Percentiles rank a stretch among this genome's conserved stretches.
Conservation (phyloP, 2,329 filamentous ascomycete species). For the Diaporthe sp. region DNA sequence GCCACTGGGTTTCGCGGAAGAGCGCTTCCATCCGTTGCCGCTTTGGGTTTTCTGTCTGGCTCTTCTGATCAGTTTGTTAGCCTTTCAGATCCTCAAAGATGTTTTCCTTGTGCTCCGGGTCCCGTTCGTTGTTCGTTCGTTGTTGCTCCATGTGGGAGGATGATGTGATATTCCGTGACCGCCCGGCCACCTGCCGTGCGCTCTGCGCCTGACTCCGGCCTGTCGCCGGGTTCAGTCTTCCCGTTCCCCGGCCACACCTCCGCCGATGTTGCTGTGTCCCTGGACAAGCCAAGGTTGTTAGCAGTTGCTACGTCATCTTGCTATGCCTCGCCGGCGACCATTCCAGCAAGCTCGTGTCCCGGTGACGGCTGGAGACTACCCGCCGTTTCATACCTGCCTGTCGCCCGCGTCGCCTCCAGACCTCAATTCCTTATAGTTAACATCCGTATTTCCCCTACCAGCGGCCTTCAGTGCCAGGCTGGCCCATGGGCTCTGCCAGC, state of each 20-base stretch:
- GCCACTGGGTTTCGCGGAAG: not conserved
- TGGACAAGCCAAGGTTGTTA: not conserved
- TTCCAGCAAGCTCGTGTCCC: too few species aligned
- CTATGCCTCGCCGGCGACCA: too few species aligned
- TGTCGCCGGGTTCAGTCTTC: not conserved
- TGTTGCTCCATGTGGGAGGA: not conserved
- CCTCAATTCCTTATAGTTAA: too few species aligned
- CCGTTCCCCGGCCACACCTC: not conserved
- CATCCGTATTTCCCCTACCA: not conserved
- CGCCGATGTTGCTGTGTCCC: not conserved
- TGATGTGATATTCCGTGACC: slow-evolving; percentile 19
- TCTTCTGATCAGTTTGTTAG: not conserved
- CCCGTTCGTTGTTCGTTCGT: not conserved
- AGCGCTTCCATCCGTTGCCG: not conserved
- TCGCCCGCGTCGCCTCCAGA: too few species aligned
- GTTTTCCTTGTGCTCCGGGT: not conserved
- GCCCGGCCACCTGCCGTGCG: not conserved
- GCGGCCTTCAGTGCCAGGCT: not conserved
- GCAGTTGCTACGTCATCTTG: not conserved
- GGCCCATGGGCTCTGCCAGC: not conserved
- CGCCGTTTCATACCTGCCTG: not conserved
- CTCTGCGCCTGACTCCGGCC: not conserved
- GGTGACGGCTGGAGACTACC: not conserved
- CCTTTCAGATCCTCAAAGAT: not conserved
- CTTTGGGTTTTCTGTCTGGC: not conserved